phyloP scores from a whole-genome alignment of 1,284 basidiomycete species.

The Clitocybe nebularis region DNA sequence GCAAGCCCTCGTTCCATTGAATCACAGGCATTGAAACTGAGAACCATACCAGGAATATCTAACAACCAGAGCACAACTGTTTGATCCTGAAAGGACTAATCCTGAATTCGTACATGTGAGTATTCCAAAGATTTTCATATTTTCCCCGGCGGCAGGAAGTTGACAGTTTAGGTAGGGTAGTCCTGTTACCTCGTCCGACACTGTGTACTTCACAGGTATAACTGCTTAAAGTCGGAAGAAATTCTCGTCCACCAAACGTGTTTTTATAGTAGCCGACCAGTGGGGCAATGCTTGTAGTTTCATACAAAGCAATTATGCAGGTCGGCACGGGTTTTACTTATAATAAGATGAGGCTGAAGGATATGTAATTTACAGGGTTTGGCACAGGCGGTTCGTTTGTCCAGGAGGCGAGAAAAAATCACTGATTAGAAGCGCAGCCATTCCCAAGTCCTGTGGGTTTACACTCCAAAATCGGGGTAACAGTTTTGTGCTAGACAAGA shows the following conservation, averaged over 20 bases:
- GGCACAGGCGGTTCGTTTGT: slow-evolving; percentile 62
- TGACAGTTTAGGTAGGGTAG: slow-evolving; percentile 55
- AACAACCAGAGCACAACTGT: slow-evolving; percentile 71
- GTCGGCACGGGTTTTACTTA: slow-evolving; percentile 28
- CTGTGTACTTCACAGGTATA: slow-evolving; percentile 86
- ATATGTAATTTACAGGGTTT: slow-evolving; percentile 51
- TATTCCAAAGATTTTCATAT: slow-evolving; percentile 9
- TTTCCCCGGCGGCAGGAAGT: slow-evolving; percentile 2
- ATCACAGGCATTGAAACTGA: not conserved
- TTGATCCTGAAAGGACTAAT: slow-evolving; percentile 67
- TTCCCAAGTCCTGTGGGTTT: slow-evolving; percentile 92
- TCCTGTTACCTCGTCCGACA: slow-evolving; percentile 82
- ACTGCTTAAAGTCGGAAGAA: not conserved
- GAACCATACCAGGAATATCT: slow-evolving; percentile 66
- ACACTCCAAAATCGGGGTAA: slow-evolving; percentile 93
- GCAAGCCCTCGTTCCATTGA: slow-evolving; percentile 29
- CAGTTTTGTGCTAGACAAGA: slow-evolving; percentile 76
- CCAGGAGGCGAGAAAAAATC: not conserved
- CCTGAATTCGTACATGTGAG: slow-evolving; percentile 65
- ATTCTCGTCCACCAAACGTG: not conserved
- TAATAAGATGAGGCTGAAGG: not conserved
- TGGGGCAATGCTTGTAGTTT: slow-evolving; percentile 94
- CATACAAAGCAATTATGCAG: slow-evolving; percentile 90
- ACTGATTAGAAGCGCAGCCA: slow-evolving; percentile 44
- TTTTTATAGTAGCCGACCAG: slow-evolving; percentile 67